These are phyloP conservation scores for Clonostachys sp. DNA, from an alignment of 2,329 filamentous ascomycete species.

Conservation along the genomic window DNA sequence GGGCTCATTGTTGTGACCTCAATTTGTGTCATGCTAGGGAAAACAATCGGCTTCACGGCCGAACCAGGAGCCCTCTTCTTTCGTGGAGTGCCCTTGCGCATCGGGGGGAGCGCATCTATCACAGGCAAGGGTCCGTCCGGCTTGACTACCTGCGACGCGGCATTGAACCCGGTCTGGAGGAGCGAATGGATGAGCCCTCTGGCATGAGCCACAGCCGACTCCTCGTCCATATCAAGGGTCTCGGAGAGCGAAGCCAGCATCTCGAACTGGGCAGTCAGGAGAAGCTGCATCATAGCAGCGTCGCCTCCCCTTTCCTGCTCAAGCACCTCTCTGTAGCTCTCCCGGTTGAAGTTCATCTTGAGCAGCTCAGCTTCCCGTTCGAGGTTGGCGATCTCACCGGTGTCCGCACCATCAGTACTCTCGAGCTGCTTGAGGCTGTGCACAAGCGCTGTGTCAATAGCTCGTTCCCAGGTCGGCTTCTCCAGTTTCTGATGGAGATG, in stretches of 20 bases:
- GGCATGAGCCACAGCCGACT: slow-evolving; percentile 76
- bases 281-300: slow-evolving; percentile 70
- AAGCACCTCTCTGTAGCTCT: slow-evolving; percentile 70
- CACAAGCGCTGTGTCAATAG: slow-evolving; percentile 81
- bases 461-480: slow-evolving; percentile 80
- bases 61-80: slow-evolving; percentile 51
- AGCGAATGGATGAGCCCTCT: slow-evolving; percentile 73
- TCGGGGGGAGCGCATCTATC: slow-evolving; percentile 65
- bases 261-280: slow-evolving; percentile 89
- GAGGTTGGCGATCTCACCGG: slow-evolving; percentile 63
- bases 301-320: slow-evolving; percentile 84
- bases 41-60: slow-evolving; percentile 21
- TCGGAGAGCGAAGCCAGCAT: slow-evolving; percentile 79
- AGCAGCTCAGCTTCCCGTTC: slow-evolving; percentile 81
- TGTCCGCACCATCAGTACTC: slow-evolving; percentile 43
- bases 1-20: slow-evolving; percentile 39
- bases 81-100: slow-evolving; percentile 72
- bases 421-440: slow-evolving; percentile 78
- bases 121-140: slow-evolving; percentile 67
- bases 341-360: slow-evolving; percentile 76
- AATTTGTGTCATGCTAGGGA: slow-evolving; percentile 31
- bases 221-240: slow-evolving; percentile 76
- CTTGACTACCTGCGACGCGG: slow-evolving; percentile 81
- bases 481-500: slow-evolving; percentile 83
- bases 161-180: slow-evolving; percentile 69